These are phyloP conservation scores for Nicotiana undulata DNA, from an alignment of 257 asterid species.

Conservation along the genomic window DNA sequence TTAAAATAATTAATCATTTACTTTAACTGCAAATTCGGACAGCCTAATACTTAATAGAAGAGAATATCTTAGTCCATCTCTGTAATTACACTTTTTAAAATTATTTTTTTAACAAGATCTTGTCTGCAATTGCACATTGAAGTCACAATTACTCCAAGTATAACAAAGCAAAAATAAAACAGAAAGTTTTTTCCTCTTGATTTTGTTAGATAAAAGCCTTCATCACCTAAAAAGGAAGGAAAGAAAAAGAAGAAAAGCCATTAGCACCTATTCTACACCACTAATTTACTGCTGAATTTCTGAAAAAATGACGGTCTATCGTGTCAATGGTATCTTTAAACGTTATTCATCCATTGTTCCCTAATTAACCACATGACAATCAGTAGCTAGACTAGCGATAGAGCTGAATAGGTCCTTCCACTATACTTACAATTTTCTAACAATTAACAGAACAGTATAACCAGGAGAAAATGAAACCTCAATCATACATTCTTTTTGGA, in stretches of 20 bases:
- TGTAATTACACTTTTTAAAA: not conserved
- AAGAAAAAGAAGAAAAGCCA: not conserved
- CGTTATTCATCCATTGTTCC: not conserved
- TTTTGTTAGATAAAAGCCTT: not conserved
- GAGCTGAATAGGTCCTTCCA: slow-evolving; percentile 1
- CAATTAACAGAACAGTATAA: not conserved
- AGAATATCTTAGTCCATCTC: not conserved
- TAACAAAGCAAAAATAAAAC: not conserved
- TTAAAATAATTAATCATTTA: not conserved
- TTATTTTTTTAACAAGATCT: not conserved
- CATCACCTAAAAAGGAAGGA: not conserved
- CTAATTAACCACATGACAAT: not conserved
- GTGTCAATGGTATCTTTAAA: not conserved
- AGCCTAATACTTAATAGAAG: not conserved
- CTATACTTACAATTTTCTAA: not conserved
- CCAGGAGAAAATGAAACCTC: not conserved
- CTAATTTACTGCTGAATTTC: not conserved
- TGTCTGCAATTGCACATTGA: not conserved
- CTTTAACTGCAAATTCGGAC: not conserved
- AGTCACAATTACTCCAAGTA: not conserved
- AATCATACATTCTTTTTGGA: not conserved
- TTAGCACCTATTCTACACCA: not conserved
- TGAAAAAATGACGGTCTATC: not conserved
- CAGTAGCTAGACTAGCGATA: slow-evolving; percentile 1
- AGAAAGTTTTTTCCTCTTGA: not conserved